phyloP scores from a whole-genome alignment of 163 green algal species.

The Scenedesmus sp. region DNA sequence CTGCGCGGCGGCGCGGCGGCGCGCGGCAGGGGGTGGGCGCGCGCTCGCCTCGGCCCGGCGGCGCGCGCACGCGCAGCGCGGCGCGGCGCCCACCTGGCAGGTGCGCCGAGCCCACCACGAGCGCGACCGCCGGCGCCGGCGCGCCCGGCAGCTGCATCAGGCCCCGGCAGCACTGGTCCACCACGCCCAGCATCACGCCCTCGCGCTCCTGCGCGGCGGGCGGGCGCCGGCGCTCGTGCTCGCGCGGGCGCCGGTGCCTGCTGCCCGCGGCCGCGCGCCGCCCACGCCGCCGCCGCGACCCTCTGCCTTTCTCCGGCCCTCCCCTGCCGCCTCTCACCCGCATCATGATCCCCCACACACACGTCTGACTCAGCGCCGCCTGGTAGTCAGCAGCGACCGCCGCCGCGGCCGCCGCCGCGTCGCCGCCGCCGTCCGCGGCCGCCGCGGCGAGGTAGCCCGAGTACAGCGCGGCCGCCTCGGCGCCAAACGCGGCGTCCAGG shows the following conservation, averaged over 20 bases:
- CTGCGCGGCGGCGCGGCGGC: conserved; percentile 1
- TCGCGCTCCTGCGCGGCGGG: conserved; percentile 43
- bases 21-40: too few relatives aligned
- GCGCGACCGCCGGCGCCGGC: background rate
- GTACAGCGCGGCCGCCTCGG: conserved; percentile 7
- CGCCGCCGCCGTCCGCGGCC: background rate
- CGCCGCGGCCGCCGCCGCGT: background rate
- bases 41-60: too few relatives aligned
- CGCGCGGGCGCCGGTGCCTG: background rate
- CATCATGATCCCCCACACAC: conserved; percentile 50
- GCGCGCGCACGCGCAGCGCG: too few relatives aligned
- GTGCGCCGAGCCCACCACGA: conserved; percentile 48
- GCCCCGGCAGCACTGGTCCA: conserved; percentile 20
- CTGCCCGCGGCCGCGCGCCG: too few relatives aligned
- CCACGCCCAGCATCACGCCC: conserved; percentile 43
- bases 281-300: background rate
- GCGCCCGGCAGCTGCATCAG: conserved; percentile 19
- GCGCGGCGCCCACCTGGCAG: conserved; percentile 20
- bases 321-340: conserved; percentile 22
- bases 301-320: background rate
- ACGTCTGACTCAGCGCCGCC: conserved; percentile 19
- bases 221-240: background rate
- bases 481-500: conserved; percentile 43
- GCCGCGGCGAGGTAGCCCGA: conserved; percentile 19
- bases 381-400: background rate